phyloP scores from a whole-genome alignment of 495 filamentous ascomycete species.

The Penicillium turbatum region DNA sequence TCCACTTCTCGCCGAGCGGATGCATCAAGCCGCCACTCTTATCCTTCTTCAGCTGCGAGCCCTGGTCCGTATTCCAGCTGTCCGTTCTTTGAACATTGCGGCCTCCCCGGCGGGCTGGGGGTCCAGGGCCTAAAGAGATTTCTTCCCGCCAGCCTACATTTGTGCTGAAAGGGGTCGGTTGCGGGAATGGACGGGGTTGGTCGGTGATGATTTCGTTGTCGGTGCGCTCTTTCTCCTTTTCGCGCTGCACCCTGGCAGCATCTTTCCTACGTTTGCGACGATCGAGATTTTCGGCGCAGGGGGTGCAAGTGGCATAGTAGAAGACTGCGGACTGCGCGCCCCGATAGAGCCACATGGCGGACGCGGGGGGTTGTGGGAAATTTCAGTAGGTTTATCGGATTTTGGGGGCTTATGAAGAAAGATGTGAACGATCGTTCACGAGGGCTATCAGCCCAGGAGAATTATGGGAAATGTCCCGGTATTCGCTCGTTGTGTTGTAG shows the following conservation, averaged over 20 bases:
- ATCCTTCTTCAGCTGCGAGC: conserved; percentile 27
- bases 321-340: conserved; percentile 77
- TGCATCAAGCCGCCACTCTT: conserved; percentile 31
- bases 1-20: conserved; percentile 58
- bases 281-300: conserved; percentile 62
- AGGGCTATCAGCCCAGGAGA: conserved; percentile 26
- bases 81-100: conserved; percentile 44
- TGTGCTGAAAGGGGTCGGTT: conserved; percentile 76
- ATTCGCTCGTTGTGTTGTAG: conserved; percentile 24
- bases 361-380: conserved; percentile 9
- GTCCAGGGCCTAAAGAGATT: conserved; percentile 70
- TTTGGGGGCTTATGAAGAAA: neutral
- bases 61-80: conserved; percentile 45
- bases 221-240: conserved; percentile 53
- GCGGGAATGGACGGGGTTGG: conserved; percentile 67
- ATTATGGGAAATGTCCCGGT: conserved; percentile 23
- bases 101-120: conserved; percentile 55
- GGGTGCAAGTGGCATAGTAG: conserved; percentile 79
- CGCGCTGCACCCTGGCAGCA: conserved; percentile 55
- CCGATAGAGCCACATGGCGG: conserved; percentile 51
- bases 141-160: conserved; percentile 86
- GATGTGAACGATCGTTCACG: conserved; percentile 14
- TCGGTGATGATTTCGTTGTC: conserved; percentile 49
- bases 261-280: conserved; percentile 63
- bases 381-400: neutral